Evolutionary conservation across 208 protist species (phyloP).

Genomic region (Trypanosoma caninum): DNA sequence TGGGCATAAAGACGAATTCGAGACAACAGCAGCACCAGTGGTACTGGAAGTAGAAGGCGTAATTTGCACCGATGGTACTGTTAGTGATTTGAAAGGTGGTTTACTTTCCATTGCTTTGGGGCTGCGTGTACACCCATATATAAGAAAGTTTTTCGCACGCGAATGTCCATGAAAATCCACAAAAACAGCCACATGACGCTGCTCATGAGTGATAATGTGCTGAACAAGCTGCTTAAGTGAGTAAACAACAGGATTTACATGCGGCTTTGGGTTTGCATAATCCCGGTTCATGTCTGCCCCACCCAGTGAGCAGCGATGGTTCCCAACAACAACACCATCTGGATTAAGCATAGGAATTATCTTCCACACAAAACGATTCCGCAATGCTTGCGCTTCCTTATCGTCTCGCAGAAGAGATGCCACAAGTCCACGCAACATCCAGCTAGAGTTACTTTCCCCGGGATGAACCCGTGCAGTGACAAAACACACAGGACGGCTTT

Average conservation of each 20-base stretch:
- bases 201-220: conserved; percentile 60
- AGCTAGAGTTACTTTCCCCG: conserved; percentile 95
- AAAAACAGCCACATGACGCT: conserved; percentile 82
- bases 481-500: conserved; percentile 67
- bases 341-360: conserved; percentile 98
- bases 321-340: conserved; percentile 97
- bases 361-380: conserved; percentile 89
- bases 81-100: neutral
- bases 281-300: conserved; percentile 96
- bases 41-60: neutral
- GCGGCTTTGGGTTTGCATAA: conserved; percentile 70
- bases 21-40: too few species aligned
- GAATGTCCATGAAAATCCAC: conserved; percentile 96
- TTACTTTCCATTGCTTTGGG: conserved; percentile 4
- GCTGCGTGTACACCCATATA: conserved; percentile 90
- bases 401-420: conserved; percentile 58
- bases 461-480: conserved; percentile 96
- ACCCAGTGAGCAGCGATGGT: conserved; percentile 94
- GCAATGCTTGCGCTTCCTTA: conserved; percentile 25
- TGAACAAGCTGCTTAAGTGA: conserved; percentile 72
- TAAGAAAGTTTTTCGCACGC: conserved; percentile 92
- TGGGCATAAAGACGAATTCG: too few species aligned
- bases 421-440: conserved; percentile 96
- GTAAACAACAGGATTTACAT: conserved; percentile 82
- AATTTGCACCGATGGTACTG: neutral